Evolutionary conservation across 306 rosid genomes (phyloP).

Genomic region (Vigna angularis): DNA sequence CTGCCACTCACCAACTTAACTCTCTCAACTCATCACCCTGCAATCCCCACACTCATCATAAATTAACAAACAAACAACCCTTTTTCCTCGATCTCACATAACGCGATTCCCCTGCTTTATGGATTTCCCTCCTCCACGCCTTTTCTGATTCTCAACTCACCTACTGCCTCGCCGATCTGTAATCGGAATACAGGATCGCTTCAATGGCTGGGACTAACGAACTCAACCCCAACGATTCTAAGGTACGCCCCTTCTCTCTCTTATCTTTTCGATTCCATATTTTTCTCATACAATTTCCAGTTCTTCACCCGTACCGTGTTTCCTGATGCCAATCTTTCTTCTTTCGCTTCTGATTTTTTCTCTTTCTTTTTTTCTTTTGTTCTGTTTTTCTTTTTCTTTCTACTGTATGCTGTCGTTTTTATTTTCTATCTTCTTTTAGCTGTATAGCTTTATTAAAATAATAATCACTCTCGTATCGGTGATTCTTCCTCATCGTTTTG

Average conservation of each 20-base stretch:
- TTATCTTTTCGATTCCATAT: not conserved
- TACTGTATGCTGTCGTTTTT: not conserved
- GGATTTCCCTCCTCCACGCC: slow-evolving; percentile 3
- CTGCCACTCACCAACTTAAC: not conserved
- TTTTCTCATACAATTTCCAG: not conserved
- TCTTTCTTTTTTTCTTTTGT: not conserved
- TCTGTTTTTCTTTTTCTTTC: not conserved
- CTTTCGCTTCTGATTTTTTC: slow-evolving; percentile 21
- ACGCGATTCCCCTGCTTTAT: not conserved
- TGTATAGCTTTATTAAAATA: not conserved
- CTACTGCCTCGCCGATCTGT: slow-evolving; percentile 45
- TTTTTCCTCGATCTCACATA: not conserved
- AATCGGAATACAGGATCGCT: slow-evolving; percentile 19
- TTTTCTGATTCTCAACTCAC: slow-evolving; percentile 17
- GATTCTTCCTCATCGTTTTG: slow-evolving; percentile 4
- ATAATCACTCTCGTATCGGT: not conserved
- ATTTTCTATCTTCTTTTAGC: not conserved
- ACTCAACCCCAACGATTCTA: slow-evolving; percentile 75
- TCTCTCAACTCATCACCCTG: not conserved
- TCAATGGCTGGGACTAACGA: slow-evolving; percentile 76
- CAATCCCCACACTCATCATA: not conserved
- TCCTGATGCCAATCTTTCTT: slow-evolving; percentile 2
- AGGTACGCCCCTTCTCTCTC: slow-evolving; percentile 37
- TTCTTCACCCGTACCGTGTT: slow-evolving; percentile 10
- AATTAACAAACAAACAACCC: not conserved